A percentile compares a stretch with the other conserved stretches of the same genome.
phyloP scores from a whole-genome alignment of 768 basidiomycete species.

The Russula sp. region DNA sequence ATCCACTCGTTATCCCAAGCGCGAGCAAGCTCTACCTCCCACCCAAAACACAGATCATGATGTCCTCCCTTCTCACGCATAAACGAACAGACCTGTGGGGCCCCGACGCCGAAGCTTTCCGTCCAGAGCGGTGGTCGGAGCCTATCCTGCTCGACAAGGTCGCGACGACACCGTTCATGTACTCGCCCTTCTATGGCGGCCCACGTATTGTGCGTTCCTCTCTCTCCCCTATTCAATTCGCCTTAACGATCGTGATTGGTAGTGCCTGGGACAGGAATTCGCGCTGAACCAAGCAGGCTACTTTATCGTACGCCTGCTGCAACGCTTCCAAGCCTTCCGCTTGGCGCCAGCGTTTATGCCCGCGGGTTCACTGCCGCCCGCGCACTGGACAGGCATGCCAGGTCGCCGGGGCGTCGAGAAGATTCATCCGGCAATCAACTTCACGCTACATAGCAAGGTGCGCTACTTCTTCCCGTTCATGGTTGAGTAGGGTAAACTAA shows the following conservation, averaged over 20 bases:
- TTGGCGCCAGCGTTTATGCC: slow-evolving; percentile 26
- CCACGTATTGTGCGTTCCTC: slow-evolving; percentile 40
- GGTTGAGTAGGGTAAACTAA: neutral
- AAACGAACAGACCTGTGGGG: slow-evolving; percentile 51
- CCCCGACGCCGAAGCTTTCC: slow-evolving; percentile 44
- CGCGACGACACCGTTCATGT: slow-evolving; percentile 58
- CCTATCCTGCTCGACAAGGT: slow-evolving; percentile 45
- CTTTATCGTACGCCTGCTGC: slow-evolving; percentile 49
- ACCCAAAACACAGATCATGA: slow-evolving; percentile 24
- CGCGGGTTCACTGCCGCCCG: slow-evolving; percentile 24
- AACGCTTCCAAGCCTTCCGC: slow-evolving; percentile 37
- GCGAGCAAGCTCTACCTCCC: slow-evolving; percentile 20
- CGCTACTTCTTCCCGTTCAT: neutral
- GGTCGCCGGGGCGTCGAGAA: slow-evolving; percentile 24
- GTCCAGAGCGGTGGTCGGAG: slow-evolving; percentile 63
- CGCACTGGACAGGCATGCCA: slow-evolving; percentile 18
- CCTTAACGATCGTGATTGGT: neutral
- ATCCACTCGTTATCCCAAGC: slow-evolving; percentile 22
- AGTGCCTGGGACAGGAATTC: slow-evolving; percentile 53
- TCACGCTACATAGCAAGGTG: slow-evolving; percentile 23
- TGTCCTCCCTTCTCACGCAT: slow-evolving; percentile 32
- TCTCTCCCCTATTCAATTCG: neutral
- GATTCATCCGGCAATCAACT: slow-evolving; percentile 23
- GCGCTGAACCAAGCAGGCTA: slow-evolving; percentile 51
- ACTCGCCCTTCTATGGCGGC: slow-evolving; percentile 63